Percentiles rank a stretch among this genome's conserved stretches.
Evolutionary conservation across 2,329 filamentous ascomycete species (phyloP).

Genomic region (Lachnellula willkommii): DNA sequence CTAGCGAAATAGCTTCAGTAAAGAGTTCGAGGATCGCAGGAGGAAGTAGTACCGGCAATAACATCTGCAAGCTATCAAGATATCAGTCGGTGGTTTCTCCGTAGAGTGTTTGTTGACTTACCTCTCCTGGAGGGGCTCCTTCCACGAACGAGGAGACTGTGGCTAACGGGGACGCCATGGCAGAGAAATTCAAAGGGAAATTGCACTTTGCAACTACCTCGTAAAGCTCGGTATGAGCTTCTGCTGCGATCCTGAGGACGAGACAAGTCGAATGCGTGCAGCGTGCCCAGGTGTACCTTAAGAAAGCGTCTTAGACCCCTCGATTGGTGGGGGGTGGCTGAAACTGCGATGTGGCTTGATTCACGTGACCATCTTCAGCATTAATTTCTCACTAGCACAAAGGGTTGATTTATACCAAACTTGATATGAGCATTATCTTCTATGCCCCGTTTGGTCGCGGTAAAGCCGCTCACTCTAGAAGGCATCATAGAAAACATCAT

Average conservation of each 20-base stretch:
- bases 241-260: background rate
- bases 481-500: too few relatives aligned
- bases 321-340: conserved; percentile 10
- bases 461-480: too few relatives aligned
- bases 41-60: conserved; percentile 61
- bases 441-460: too few relatives aligned
- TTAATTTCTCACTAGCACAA: too few relatives aligned
- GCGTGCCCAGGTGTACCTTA: too few relatives aligned
- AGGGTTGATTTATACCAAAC: too few relatives aligned
- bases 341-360: background rate
- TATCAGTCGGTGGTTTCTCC: conserved; percentile 16
- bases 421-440: too few relatives aligned
- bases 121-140: conserved; percentile 93
- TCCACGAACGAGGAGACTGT: conserved; percentile 83
- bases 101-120: conserved; percentile 39
- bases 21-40: background rate
- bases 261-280: background rate
- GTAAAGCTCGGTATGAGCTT: background rate
- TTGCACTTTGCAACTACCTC: background rate
- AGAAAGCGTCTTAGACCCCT: background rate
- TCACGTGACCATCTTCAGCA: conserved; percentile 1
- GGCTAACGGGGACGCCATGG: conserved; percentile 41
- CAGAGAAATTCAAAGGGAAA: background rate
- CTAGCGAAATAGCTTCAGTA: conserved; percentile 41
- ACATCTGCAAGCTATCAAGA: conserved; percentile 73